These are phyloP conservation scores for Fusarium gaditjirri DNA, from an alignment of 2,329 filamentous ascomycete species.

Conservation along the genomic window DNA sequence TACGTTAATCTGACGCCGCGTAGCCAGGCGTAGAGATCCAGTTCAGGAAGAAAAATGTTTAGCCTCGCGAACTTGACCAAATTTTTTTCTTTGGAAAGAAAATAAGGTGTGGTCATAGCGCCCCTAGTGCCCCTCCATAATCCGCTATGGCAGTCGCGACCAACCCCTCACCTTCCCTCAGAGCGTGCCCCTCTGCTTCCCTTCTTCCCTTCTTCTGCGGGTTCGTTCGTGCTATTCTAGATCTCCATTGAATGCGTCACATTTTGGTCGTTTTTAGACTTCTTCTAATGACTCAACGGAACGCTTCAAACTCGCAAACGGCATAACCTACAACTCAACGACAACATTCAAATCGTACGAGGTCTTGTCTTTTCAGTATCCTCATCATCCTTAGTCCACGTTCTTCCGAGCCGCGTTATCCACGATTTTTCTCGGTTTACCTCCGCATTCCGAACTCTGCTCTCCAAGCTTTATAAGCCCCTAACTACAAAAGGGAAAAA, in stretches of 20 bases:
- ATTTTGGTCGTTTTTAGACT: conserved; percentile 16
- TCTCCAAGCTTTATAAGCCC: background rate
- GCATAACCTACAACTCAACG: background rate
- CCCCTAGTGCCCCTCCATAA: conserved; percentile 46
- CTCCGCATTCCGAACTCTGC: conserved; percentile 30
- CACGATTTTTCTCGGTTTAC: conserved; percentile 8
- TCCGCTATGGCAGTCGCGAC: conserved; percentile 31
- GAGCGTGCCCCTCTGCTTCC: conserved; percentile 22
- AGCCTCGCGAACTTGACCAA: conserved; percentile 44
- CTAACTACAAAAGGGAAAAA: background rate
- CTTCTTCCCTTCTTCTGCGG: conserved; percentile 8
- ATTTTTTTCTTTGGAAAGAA: conserved; percentile 46
- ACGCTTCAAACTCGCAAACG: conserved; percentile 1
- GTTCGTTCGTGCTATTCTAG: conserved; percentile 20
- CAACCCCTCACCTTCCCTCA: conserved; percentile 29
- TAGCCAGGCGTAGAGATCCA: conserved; percentile 42
- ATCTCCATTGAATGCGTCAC: conserved; percentile 33
- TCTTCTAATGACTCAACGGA: conserved; percentile 14
- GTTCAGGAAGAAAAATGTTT: conserved; percentile 46
- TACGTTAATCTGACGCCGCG: conserved; percentile 39
- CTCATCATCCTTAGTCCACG: background rate
- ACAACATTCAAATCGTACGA: background rate
- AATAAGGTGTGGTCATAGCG: conserved; percentile 51
- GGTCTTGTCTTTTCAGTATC: conserved; percentile 7
- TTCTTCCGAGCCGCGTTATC: conserved; percentile 4